Conservation (phyloP, 257 asterid genomes). For the Petrea volubilis region DNA sequence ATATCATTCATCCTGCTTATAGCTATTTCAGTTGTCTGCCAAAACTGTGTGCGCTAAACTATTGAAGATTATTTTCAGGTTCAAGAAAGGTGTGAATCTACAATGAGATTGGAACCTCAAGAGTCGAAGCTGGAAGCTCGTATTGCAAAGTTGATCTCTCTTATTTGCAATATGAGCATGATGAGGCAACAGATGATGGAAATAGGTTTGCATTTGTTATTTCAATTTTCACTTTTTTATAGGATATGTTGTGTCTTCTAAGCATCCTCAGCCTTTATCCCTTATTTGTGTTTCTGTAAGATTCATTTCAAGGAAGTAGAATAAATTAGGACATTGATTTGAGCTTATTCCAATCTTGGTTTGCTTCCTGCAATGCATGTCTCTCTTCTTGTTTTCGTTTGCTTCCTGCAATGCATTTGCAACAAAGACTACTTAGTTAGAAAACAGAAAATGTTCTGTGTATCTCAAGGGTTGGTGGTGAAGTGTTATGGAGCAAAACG, state of each 20-base stretch:
- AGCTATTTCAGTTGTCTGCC: conserved; percentile 5
- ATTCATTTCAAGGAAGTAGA: neutral
- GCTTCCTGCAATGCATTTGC: neutral
- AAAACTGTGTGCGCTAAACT: conserved; percentile 17
- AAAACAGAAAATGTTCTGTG: conserved; percentile 2
- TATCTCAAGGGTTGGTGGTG: conserved; percentile 11
- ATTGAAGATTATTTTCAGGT: conserved; percentile 38
- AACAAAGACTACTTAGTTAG: neutral
- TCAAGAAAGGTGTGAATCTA: conserved; percentile 33
- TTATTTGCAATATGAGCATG: conserved; percentile 86
- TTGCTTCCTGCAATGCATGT: neutral
- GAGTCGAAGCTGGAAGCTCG: conserved; percentile 80
- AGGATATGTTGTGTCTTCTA: conserved; percentile 5
- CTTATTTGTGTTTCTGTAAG: neutral
- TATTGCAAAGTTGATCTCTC: conserved; percentile 83
- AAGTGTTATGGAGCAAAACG: neutral
- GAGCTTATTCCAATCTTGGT: neutral
- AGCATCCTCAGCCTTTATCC: conserved; percentile 10
- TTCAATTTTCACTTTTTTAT: neutral
- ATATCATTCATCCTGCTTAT: neutral
- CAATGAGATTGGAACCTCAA: conserved; percentile 41
- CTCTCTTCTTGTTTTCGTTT: neutral
- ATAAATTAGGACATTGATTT: neutral
- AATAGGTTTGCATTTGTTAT: conserved; percentile 55
- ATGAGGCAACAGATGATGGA: conserved; percentile 98